These are phyloP conservation scores for Talaromyces albobiverticillius DNA, from an alignment of 2,329 filamentous ascomycete genomes.

Conservation along the genomic window DNA sequence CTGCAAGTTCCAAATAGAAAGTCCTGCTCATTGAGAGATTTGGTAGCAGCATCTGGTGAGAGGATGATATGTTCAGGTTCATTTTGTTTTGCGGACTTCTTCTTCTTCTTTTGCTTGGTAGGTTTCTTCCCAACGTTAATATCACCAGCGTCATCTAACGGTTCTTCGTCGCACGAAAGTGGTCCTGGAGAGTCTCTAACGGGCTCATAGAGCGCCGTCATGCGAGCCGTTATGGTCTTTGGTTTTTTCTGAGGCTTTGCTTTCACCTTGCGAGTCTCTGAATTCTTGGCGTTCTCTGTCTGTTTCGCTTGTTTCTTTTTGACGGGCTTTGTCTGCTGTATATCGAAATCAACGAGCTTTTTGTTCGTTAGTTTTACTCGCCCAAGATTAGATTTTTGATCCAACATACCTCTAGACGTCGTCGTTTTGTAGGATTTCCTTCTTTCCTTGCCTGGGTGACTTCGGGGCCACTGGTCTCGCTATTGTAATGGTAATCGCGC, in stretches of 20 bases:
- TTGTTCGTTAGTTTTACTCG: not conserved
- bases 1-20: conserved; percentile 85
- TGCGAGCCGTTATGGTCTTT: conserved; percentile 73
- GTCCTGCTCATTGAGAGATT: conserved; percentile 65
- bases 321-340: not conserved
- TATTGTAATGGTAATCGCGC: conserved; percentile 40
- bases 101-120: conserved; percentile 17
- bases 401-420: conserved; percentile 35
- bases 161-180: conserved; percentile 17
- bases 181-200: conserved; percentile 26
- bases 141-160: not conserved
- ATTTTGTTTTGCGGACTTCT: conserved; percentile 19
- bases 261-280: conserved; percentile 1
- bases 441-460: conserved; percentile 17
- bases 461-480: conserved; percentile 14
- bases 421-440: conserved; percentile 33
- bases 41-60: conserved; percentile 66
- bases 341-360: conserved; percentile 12
- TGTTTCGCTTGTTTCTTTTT: conserved; percentile 2
- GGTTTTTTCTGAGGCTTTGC: conserved; percentile 62
- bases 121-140: conserved; percentile 10
- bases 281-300: not conserved
- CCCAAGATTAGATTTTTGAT: not conserved
- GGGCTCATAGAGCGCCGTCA: conserved; percentile 66
- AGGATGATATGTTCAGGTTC: conserved; percentile 57